These are phyloP conservation scores for Ochetophila trinervis DNA, from an alignment of 306 rosid genomes.

Conservation along the genomic window DNA sequence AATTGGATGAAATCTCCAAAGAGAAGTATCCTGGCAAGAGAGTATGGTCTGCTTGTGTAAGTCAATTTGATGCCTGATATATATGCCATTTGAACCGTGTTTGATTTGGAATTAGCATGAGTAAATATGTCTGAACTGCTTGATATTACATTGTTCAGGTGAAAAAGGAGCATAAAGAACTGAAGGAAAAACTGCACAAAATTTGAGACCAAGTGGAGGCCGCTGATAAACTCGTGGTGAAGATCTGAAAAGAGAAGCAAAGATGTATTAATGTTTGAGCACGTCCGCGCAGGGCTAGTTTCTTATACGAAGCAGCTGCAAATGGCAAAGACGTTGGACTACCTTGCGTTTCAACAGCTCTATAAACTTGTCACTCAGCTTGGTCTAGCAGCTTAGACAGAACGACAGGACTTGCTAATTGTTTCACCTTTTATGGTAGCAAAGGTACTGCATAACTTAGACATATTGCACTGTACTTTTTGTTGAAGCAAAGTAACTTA, in stretches of 20 bases:
- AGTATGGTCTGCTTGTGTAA: not conserved
- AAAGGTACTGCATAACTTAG: not conserved
- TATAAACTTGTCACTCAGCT: not conserved
- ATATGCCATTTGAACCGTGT: not conserved
- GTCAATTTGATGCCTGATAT: not conserved
- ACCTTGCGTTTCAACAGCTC: not conserved
- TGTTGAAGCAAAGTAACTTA: too few relatives aligned
- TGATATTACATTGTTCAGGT: not conserved
- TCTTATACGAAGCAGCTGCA: not conserved
- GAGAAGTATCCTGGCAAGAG: conserved; percentile 2
- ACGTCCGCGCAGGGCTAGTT: not conserved
- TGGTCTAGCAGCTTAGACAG: not conserved
- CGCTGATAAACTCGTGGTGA: too few relatives aligned
- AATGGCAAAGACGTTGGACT: not conserved
- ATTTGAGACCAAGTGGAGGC: too few relatives aligned
- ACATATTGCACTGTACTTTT: not conserved
- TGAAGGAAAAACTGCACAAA: too few relatives aligned
- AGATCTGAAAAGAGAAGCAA: too few relatives aligned
- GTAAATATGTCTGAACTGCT: not conserved
- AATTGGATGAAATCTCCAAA: not conserved
- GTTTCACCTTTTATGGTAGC: conserved; percentile 9
- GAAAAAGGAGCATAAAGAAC: too few relatives aligned
- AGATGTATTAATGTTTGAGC: not conserved
- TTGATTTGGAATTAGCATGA: not conserved
- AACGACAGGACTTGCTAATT: not conserved